Percentiles rank a stretch among this genome's conserved stretches.
Conservation (phyloP, 257 asterid species). For the Primulina huaijiensis region DNA sequence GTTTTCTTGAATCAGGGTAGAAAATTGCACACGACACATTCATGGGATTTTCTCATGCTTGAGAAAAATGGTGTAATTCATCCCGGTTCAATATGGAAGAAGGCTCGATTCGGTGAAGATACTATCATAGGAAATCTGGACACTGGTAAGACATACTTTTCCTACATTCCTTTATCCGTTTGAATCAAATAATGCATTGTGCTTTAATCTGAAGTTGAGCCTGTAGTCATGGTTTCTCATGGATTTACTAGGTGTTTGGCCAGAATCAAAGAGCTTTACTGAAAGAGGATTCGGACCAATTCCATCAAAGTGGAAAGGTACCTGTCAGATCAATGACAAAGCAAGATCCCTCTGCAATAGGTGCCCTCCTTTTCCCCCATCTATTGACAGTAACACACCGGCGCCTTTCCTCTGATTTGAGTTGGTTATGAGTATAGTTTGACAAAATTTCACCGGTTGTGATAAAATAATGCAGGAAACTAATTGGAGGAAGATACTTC, state of each 20-base stretch:
- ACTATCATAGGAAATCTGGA: conserved; percentile 66
- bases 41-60: conserved; percentile 67
- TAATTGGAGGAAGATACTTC: conserved; percentile 73
- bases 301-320: conserved; percentile 80
- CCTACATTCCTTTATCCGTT: neutral
- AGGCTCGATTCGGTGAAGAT: conserved; percentile 57
- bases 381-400: no score
- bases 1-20: conserved; percentile 42
- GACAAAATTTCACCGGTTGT: neutral
- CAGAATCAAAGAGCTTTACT: conserved; percentile 72
- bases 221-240: conserved; percentile 1
- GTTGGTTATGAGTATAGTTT: no score
- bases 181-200: neutral
- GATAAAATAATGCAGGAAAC: conserved; percentile 42
- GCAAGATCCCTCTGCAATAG: conserved; percentile 47
- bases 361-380: conserved; percentile 24
- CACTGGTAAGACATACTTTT: conserved; percentile 35
- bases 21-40: conserved; percentile 64
- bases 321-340: conserved; percentile 36
- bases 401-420: neutral
- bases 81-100: conserved; percentile 47
- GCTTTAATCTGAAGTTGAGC: conserved; percentile 5
- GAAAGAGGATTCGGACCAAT: conserved; percentile 59
- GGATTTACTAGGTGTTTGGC: conserved; percentile 63
- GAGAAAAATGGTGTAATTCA: conserved; percentile 40